These are phyloP conservation scores for Endotrypanum monterogeii DNA, from an alignment of 208 protist genomes.

Conservation along the genomic window DNA sequence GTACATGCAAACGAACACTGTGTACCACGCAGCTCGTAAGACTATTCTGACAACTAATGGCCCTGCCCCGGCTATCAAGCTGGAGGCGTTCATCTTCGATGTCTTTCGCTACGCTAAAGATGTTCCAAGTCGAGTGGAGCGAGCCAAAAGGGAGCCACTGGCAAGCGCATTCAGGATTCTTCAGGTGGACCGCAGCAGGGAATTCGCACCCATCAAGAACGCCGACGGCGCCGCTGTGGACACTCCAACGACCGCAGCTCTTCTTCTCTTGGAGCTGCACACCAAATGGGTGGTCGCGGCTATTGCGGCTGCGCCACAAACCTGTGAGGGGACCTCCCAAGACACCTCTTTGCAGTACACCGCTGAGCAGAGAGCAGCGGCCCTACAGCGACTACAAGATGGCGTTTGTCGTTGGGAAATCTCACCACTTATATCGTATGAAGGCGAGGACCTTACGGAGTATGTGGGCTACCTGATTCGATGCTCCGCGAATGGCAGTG, in stretches of 20 bases:
- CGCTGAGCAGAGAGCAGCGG: constrained; percentile 16
- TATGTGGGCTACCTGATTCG: constrained; percentile 37
- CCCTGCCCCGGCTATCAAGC: constrained; percentile 83
- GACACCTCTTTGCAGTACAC: constrained; percentile 6
- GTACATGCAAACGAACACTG: constrained; percentile 44
- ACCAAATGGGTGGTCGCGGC: constrained; percentile 53
- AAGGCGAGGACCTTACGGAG: constrained; percentile 84
- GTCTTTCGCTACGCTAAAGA: constrained; percentile 86
- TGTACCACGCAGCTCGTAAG: constrained; percentile 97
- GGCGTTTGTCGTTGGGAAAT: constrained; percentile 75
- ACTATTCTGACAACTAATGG: constrained; percentile 87
- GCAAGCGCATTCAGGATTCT: constrained; percentile 74
- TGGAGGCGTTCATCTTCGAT: constrained; percentile 99
- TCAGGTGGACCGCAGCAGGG: constrained; percentile 83
- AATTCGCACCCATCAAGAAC: constrained; percentile 99
- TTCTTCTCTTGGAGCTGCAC: constrained; percentile 70
- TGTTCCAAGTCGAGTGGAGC: constrained; percentile 14
- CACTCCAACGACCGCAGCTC: constrained; percentile 86
- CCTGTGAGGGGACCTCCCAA: background rate
- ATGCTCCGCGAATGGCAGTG: constrained; percentile 25
- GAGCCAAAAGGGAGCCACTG: background rate
- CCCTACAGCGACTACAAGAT: constrained; percentile 37
- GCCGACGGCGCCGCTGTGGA: constrained; percentile 74
- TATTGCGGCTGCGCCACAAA: constrained; percentile 16
- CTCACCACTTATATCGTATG: constrained; percentile 90